Conservation (phyloP, 352 stramenopile species). For the Pythium periplocum region DNA sequence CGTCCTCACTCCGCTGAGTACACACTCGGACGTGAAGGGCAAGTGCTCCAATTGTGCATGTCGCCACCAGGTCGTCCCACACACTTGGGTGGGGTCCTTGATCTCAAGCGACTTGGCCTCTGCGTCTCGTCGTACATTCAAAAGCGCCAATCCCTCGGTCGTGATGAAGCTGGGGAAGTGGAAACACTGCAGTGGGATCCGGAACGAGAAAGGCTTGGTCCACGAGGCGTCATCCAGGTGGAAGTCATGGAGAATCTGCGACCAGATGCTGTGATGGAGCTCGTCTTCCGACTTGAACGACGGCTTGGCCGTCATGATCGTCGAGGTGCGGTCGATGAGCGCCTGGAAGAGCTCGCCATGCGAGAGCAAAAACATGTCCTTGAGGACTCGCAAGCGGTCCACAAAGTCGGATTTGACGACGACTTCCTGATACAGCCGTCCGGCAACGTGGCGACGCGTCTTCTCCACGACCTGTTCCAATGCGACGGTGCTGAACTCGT, state of each 20-base stretch:
- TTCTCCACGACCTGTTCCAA: slow-evolving; percentile 57
- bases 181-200: slow-evolving; percentile 53
- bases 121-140: background rate
- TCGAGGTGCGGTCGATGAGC: slow-evolving; percentile 57
- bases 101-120: slow-evolving; percentile 3
- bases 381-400: slow-evolving; percentile 44
- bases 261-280: slow-evolving; percentile 60
- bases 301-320: slow-evolving; percentile 46
- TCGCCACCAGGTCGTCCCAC: slow-evolving; percentile 10
- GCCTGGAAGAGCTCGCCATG: slow-evolving; percentile 71
- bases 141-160: slow-evolving; percentile 4
- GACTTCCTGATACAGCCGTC: slow-evolving; percentile 52
- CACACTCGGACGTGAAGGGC: slow-evolving; percentile 6
- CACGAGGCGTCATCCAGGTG: slow-evolving; percentile 34
- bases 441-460: slow-evolving; percentile 46
- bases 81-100: slow-evolving; percentile 1
- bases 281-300: slow-evolving; percentile 53
- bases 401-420: slow-evolving; percentile 67
- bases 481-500: slow-evolving; percentile 41
- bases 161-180: slow-evolving; percentile 30
- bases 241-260: slow-evolving; percentile 44
- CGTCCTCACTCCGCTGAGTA: background rate
- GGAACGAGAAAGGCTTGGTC: slow-evolving; percentile 25
- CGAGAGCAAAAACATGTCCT: slow-evolving; percentile 61
- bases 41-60: slow-evolving; percentile 15